A percentile compares a stretch with the other conserved stretches of the same genome.
phyloP scores from a whole-genome alignment of 1,284 basidiomycete genomes.

The Athelia sp. region DNA sequence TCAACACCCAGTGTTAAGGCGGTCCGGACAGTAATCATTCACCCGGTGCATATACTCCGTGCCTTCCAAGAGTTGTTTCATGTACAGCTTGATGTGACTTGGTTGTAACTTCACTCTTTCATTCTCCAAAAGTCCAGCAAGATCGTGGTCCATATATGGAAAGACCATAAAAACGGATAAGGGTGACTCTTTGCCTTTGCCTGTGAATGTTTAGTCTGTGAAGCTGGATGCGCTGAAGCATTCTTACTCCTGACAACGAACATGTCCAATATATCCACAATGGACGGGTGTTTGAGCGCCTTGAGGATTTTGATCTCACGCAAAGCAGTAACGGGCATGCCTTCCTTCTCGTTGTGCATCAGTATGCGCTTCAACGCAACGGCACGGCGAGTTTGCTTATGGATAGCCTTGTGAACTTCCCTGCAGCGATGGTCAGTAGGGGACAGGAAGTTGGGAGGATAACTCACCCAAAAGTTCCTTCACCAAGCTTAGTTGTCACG shows the following conservation, averaged over 20 bases:
- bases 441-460: conserved; percentile 5
- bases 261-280: conserved; percentile 92
- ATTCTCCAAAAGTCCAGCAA: conserved; percentile 92
- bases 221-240: background rate
- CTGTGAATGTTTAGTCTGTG: conserved; percentile 24
- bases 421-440: conserved; percentile 31
- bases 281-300: conserved; percentile 77
- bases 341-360: conserved; percentile 95
- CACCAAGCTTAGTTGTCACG: conserved; percentile 81
- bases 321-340: conserved; percentile 93
- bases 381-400: conserved; percentile 50
- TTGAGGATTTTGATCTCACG: conserved; percentile 99
- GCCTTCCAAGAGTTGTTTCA: conserved; percentile 92
- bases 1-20: conserved; percentile 6
- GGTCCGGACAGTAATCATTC: conserved; percentile 13
- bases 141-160: conserved; percentile 99
- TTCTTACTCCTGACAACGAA: conserved; percentile 72
- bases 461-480: conserved; percentile 90
- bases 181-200: conserved; percentile 55
- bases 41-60: conserved; percentile 94
- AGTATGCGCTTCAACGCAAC: conserved; percentile 94
- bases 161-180: conserved; percentile 98
- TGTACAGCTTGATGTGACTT: conserved; percentile 92
- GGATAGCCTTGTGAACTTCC: conserved; percentile 85
- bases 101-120: conserved; percentile 76